Conservation (phyloP, 176 grass and related monocot genomes). For the Carex parvula region DNA sequence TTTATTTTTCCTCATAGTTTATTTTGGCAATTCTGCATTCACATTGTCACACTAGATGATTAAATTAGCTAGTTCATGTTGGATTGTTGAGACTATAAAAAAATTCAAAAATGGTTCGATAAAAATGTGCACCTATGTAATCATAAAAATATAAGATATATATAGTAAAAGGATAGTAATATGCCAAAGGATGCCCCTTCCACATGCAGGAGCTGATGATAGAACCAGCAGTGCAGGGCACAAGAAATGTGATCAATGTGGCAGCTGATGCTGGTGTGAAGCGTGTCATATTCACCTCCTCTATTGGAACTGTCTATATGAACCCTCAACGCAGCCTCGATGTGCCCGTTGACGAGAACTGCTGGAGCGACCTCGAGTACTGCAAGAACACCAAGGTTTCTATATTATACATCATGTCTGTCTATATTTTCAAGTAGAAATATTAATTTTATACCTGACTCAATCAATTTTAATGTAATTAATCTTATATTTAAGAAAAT, state of each 20-base stretch:
- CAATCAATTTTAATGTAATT: not conserved
- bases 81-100: not conserved
- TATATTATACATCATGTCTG: not conserved
- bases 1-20: not conserved
- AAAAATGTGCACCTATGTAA: not conserved
- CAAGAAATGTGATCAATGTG: conserved; percentile 44
- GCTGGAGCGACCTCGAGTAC: conserved; percentile 86
- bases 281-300: conserved; percentile 75
- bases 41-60: not conserved
- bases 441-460: not conserved
- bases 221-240: conserved; percentile 63
- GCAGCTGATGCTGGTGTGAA: conserved; percentile 45
- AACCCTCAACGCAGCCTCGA: conserved; percentile 46
- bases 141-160: not conserved
- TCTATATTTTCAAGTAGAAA: not conserved
- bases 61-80: not conserved
- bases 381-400: conserved; percentile 71
- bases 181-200: not conserved
- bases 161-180: not conserved
- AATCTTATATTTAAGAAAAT: not conserved
- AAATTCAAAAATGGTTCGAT: not conserved
- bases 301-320: conserved; percentile 78
- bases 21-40: not conserved
- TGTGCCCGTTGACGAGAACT: conserved; percentile 54
- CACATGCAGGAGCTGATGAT: conserved; percentile 60